A percentile compares a stretch with the other conserved stretches of the same genome.
Conservation (phyloP, 352 stramenopile genomes). For the Peronosclerospora sorghi region DNA sequence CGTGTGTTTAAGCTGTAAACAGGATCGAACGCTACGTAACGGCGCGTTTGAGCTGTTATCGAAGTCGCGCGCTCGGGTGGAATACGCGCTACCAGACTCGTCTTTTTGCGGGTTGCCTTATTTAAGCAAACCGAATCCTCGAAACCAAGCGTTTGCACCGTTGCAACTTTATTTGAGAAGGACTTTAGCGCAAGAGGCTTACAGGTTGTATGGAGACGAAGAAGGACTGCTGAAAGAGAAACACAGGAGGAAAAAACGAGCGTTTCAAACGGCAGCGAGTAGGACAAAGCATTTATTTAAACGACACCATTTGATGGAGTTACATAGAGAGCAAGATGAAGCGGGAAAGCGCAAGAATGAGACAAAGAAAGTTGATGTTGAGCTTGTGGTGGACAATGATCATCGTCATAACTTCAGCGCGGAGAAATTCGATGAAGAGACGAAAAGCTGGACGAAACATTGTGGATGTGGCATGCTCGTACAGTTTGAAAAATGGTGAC, state of each 20-base stretch:
- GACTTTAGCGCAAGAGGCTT: slow-evolving; percentile 37
- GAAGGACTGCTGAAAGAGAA: slow-evolving; percentile 36
- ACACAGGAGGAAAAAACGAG: slow-evolving; percentile 27
- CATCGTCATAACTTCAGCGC: slow-evolving; percentile 45
- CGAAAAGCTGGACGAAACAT: slow-evolving; percentile 36
- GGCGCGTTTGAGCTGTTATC: slow-evolving; percentile 51
- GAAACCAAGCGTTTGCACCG: slow-evolving; percentile 51
- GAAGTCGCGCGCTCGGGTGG: slow-evolving; percentile 40
- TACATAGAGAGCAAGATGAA: slow-evolving; percentile 4
- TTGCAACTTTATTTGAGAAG: slow-evolving; percentile 56
- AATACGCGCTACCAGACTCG: slow-evolving; percentile 55
- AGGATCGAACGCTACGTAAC: slow-evolving; percentile 36
- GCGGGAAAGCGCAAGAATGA: slow-evolving; percentile 1
- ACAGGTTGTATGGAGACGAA: slow-evolving; percentile 34
- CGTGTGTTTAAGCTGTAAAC: slow-evolving; percentile 56
- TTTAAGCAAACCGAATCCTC: slow-evolving; percentile 49
- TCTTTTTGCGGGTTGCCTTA: slow-evolving; percentile 38
- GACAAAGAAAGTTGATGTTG: slow-evolving; percentile 13
- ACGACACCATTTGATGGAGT: slow-evolving; percentile 19
- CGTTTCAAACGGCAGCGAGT: slow-evolving; percentile 36
- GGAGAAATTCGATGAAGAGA: slow-evolving; percentile 28
- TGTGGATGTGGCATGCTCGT: slow-evolving; percentile 53
- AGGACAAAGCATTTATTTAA: slow-evolving; percentile 54
- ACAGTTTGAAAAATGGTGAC: slow-evolving; percentile 67
- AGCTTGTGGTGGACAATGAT: slow-evolving; percentile 35